Evolutionary conservation across 306 rosid species (phyloP), one percentile per base, ranked within the genome.

Genomic region (Fragaria iinumae): DNA sequence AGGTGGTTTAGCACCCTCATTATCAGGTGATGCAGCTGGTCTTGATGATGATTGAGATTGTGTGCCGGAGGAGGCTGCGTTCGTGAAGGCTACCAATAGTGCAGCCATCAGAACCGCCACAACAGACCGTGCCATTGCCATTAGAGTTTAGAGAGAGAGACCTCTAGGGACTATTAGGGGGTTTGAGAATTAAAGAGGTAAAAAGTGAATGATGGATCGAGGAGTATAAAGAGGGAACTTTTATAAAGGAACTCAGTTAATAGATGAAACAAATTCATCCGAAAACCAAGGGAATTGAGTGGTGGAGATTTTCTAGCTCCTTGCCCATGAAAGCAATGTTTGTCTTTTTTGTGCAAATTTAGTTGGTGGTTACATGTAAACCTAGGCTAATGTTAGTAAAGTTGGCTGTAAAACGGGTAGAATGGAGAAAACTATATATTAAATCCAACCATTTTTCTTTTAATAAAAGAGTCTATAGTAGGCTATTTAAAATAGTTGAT

Each of bases 41-140:
- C 34, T 32, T 32, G 76, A 36, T 3, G 74, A 75, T 47, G 60
- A 25, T 38, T 56, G 78, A 16, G 72, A 80, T n/a, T 80, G 79
- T 6, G 79, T 32, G 34, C 34, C 34, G 34, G 34, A 32, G 34
- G 34, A 32, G 34, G 34, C 34, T 32, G 34, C 83, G 2, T 38
- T 27, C 21, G 63, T 16, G 16, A 75, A 67, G 20, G 79, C 79
- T 25, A 73, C 79, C 25, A 80, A 39, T 29, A 80, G 14, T 45
- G 75, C 53, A 8, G 71, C 83, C 72, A 74, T 21, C 7, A 69
- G 25, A 2, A 67, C n/a, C 21, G 80, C 6, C 48, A 76, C 8
- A 0, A 72, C 12, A 39, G 3, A 23, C 18, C 75, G 50, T 44
- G 80, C 39, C 68, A 76, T 69, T 80, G 6, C 11, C 27, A 55